phyloP scores from a whole-genome alignment of 495 filamentous ascomycete genomes.

The Saxophila tyrrhenica region DNA sequence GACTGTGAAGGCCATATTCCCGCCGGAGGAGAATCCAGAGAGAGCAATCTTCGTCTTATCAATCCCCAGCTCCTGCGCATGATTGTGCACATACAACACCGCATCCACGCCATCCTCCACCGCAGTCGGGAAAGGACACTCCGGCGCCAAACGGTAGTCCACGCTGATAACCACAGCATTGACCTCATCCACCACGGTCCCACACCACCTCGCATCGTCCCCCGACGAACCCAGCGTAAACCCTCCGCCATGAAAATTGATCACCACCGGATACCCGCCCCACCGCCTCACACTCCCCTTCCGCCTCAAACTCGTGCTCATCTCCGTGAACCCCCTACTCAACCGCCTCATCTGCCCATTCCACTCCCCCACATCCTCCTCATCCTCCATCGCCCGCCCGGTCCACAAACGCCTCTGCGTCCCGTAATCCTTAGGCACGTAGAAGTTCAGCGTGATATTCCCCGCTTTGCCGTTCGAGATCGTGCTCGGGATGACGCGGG shows the following conservation, averaged over 20 bases:
- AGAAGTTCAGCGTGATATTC: constrained; percentile 63
- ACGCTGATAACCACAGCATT: constrained; percentile 33
- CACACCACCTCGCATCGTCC: constrained; percentile 34
- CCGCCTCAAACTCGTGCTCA: neutral
- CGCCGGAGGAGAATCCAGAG: constrained; percentile 80
- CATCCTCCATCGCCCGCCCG: constrained; percentile 10
- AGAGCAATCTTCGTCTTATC: constrained; percentile 55
- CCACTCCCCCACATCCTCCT: constrained; percentile 17
- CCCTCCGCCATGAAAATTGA: constrained; percentile 38
- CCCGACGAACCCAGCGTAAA: constrained; percentile 31
- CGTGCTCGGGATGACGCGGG: constrained; percentile 49
- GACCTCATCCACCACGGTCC: constrained; percentile 27
- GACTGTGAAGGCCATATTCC: constrained; percentile 73
- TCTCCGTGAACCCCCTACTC: neutral
- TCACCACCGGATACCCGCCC: constrained; percentile 29
- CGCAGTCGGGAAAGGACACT: constrained; percentile 34
- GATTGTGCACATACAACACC: constrained; percentile 28
- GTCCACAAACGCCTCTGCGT: constrained; percentile 29
- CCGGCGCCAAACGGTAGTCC: constrained; percentile 33
- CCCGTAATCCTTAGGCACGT: constrained; percentile 55
- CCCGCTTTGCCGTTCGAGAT: constrained; percentile 39
- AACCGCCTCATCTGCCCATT: neutral
- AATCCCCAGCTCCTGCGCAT: constrained; percentile 38
- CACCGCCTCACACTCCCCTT: constrained; percentile 14
- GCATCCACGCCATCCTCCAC: constrained; percentile 37